Evolutionary conservation across 2,329 filamentous ascomycete genomes (phyloP).

Genomic region (Fusarium gaditjirri): DNA sequence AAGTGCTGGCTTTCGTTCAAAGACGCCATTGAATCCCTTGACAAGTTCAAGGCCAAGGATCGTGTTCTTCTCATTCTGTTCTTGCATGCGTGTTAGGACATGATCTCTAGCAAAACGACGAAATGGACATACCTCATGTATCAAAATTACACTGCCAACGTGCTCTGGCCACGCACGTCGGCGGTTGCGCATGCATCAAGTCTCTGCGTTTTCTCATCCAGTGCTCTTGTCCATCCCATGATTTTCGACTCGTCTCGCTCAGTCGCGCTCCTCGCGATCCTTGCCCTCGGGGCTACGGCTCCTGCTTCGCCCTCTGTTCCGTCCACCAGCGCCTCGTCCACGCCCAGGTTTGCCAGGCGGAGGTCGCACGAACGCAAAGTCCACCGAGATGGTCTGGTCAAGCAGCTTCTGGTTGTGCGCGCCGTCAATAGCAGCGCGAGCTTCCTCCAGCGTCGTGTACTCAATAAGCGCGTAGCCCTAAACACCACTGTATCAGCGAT

Average conservation of each 20-base stretch:
- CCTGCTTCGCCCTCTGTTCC: constrained; percentile 59
- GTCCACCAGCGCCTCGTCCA: constrained; percentile 52
- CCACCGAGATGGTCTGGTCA: constrained; percentile 82
- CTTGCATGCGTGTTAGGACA: constrained; percentile 7
- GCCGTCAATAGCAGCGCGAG: constrained; percentile 82
- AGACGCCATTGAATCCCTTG: neutral
- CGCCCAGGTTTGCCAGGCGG: constrained; percentile 66
- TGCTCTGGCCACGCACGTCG: constrained; percentile 43
- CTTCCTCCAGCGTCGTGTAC: constrained; percentile 81
- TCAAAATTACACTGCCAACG: constrained; percentile 45
- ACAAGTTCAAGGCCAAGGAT: neutral
- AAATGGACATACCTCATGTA: constrained; percentile 41
- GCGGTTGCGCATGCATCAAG: constrained; percentile 16
- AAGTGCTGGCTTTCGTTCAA: neutral
- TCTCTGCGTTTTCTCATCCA: neutral
- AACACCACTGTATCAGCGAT: neutral
- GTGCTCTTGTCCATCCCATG: neutral
- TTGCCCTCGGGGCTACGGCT: constrained; percentile 60
- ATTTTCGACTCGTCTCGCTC: constrained; percentile 17
- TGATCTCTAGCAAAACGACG: too few species aligned
- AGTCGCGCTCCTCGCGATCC: constrained; percentile 50
- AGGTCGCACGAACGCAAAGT: constrained; percentile 87
- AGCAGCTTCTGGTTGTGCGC: constrained; percentile 81
- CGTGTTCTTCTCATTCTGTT: constrained; percentile 17
- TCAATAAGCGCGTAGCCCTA: constrained; percentile 89